phyloP scores from a whole-genome alignment of 1,139 yeast species.

The Yamadazyma atlantica region DNA sequence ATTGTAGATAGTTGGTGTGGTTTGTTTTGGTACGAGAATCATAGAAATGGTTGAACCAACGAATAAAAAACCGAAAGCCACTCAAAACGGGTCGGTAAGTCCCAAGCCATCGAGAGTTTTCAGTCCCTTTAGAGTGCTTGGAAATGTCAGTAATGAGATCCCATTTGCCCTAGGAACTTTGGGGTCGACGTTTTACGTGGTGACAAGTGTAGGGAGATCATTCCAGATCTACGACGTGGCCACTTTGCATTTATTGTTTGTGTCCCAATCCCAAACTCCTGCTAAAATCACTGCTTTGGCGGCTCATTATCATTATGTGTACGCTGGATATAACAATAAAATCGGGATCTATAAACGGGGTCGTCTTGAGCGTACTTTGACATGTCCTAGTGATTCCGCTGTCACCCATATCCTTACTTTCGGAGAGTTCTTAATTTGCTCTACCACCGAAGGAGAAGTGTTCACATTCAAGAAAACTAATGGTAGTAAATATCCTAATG shows the following conservation, averaged over 20 bases:
- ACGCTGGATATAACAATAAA: constrained; percentile 69
- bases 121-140: constrained; percentile 51
- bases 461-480: constrained; percentile 62
- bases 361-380: constrained; percentile 56
- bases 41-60: constrained; percentile 35
- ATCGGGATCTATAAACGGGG: constrained; percentile 88
- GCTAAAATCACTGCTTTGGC: constrained; percentile 67
- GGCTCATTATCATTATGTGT: constrained; percentile 84
- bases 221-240: constrained; percentile 95
- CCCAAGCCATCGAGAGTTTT: constrained; percentile 34
- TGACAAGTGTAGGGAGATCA: constrained; percentile 84
- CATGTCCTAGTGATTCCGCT: constrained; percentile 30
- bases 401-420: constrained; percentile 59
- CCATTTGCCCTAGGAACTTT: constrained; percentile 89
- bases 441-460: constrained; percentile 52
- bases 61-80: constrained; percentile 24
- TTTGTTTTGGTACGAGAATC: no score
- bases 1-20: no score
- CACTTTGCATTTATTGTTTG: constrained; percentile 80
- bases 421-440: constrained; percentile 75
- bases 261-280: constrained; percentile 76
- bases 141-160: constrained; percentile 71
- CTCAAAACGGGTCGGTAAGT: constrained; percentile 1
- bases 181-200: constrained; percentile 85
- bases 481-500: constrained; percentile 54